Evolutionary conservation across 768 basidiomycete species (phyloP).

Genomic region (Tulasnella sp.): DNA sequence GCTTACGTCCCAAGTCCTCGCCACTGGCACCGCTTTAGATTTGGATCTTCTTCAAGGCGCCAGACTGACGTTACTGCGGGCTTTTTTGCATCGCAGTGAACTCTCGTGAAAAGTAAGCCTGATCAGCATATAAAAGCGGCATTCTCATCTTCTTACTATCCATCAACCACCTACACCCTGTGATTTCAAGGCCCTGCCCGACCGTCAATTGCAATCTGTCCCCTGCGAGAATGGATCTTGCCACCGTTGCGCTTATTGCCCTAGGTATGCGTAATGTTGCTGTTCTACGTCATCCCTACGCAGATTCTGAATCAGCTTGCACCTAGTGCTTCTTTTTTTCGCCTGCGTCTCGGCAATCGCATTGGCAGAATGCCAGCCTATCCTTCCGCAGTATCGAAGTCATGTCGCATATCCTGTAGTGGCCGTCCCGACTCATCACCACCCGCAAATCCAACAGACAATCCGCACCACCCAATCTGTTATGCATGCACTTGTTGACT

Average conservation of each 20-base stretch:
- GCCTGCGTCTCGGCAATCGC: neutral
- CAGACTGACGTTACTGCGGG: too few relatives aligned
- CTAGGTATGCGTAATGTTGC: neutral
- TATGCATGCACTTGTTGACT: neutral
- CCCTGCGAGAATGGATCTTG: neutral
- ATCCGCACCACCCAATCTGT: neutral
- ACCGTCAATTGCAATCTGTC: neutral
- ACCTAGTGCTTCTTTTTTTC: neutral
- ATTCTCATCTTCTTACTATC: too few relatives aligned
- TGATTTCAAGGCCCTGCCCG: too few relatives aligned
- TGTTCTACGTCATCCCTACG: neutral
- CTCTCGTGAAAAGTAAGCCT: too few relatives aligned
- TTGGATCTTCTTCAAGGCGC: too few relatives aligned
- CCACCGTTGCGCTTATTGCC: neutral
- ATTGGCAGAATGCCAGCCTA: neutral
- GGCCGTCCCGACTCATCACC: neutral
- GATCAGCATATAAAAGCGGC: too few relatives aligned
- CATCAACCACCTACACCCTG: too few relatives aligned
- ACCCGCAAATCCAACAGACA: neutral
- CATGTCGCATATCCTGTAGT: too few relatives aligned
- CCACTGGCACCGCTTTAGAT: too few relatives aligned
- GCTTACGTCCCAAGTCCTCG: too few relatives aligned
- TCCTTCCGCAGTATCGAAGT: neutral
- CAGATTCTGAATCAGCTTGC: neutral
- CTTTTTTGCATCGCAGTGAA: too few relatives aligned